Evolutionary conservation across 1,284 basidiomycete species (phyloP), one percentile per base, ranked within the genome.

Genomic region (Termitomyces sp.): DNA sequence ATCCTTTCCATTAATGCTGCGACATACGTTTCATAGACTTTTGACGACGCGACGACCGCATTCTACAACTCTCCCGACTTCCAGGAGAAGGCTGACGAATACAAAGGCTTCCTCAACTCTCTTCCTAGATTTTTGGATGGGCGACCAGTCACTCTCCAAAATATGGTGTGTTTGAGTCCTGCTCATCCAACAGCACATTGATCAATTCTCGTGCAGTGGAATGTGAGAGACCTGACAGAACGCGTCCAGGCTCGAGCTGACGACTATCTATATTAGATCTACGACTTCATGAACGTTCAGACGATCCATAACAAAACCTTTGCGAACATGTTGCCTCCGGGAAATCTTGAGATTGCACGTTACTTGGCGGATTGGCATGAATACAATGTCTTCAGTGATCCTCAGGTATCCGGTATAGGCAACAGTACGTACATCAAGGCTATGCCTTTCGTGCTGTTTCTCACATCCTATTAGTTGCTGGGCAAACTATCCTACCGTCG

Each of bases 331-430:
- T 73, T 86, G 9, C 83, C 84, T 16, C 62, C 74, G 2, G 79
- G 78, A 0, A 78, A 74, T 64, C 66, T 85, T 28, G 75, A 73
- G 50, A 84, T 84, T 64, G 83, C 80, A 8, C 76, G 82, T 21
- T 74, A 74, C 46, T 76, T 89, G 47, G 88, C 88, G 1, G 80
- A 91, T 67, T 86, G 77, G 70, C 89, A 91, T 64, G 88, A 93
- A 70, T 78, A 84, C 58, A 76, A 76, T 41, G 74, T 89, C 39
- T 93, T 91, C 69, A 82, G 77, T 13, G 81, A 81, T 52, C 54
- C 73, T 0, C 62, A 73, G 16, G 69, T 78, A 5, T 68, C 66
- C 34, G 85, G 85, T 37, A 81, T 91, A 53, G 83, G 86, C 33
- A 92, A 92, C 68, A 84, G 83, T 88, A 57, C n/a, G 61, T 8